Conservation (phyloP, 768 basidiomycete species). For the Panus rudis region DNA sequence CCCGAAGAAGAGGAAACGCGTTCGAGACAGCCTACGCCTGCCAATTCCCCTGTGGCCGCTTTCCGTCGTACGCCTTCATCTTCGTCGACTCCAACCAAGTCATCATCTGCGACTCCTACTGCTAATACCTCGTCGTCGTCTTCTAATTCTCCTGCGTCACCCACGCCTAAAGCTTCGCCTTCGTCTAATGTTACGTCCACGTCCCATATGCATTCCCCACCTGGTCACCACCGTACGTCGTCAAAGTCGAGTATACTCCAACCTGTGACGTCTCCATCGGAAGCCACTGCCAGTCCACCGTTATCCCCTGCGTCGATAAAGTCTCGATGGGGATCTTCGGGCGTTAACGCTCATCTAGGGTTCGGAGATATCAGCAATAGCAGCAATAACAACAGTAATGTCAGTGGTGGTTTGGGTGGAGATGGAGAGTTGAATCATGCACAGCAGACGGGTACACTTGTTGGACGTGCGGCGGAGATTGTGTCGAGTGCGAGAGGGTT, state of each 20-base stretch:
- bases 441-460: constrained; percentile 35
- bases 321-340: too few relatives aligned
- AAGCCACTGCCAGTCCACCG: constrained; percentile 8
- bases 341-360: too few relatives aligned
- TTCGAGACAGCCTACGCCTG: constrained; percentile 48
- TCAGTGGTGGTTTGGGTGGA: constrained; percentile 19
- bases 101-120: constrained; percentile 1
- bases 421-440: constrained; percentile 16
- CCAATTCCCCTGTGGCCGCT: constrained; percentile 50
- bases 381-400: constrained; percentile 5
- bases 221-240: neutral
- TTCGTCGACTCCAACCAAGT: neutral
- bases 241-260: neutral
- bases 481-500: constrained; percentile 76
- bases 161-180: constrained; percentile 3
- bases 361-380: too few relatives aligned
- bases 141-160: constrained; percentile 7
- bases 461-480: constrained; percentile 66
- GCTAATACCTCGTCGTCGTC: constrained; percentile 10
- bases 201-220: neutral
- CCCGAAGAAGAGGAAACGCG: constrained; percentile 32
- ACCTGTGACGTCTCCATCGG: constrained; percentile 12
- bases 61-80: constrained; percentile 21
- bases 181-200: too few relatives aligned
- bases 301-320: neutral